Evolutionary conservation across 164 flowering plant species (phyloP).

Genomic region (Magnolia officinalis): DNA sequence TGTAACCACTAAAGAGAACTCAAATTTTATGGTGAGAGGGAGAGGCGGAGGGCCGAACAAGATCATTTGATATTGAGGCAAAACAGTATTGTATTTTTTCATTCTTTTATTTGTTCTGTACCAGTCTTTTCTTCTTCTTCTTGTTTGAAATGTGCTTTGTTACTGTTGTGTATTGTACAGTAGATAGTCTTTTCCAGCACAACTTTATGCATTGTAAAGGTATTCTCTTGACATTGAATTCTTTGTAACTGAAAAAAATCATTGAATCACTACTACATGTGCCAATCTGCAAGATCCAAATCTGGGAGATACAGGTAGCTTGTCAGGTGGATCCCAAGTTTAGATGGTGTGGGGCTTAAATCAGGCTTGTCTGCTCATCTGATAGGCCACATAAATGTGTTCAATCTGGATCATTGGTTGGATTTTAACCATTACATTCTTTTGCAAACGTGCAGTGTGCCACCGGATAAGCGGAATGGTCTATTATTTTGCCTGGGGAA

Average conservation of each 20-base stretch:
- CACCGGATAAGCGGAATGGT: too few relatives aligned
- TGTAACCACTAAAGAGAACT: neutral
- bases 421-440: too few relatives aligned
- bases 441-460: too few relatives aligned
- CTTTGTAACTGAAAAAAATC: neutral
- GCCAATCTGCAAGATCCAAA: too few relatives aligned
- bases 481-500: too few relatives aligned
- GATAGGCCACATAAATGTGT: too few relatives aligned
- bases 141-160: neutral
- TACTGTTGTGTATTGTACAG: constrained; percentile 5
- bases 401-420: too few relatives aligned
- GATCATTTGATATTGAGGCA: neutral
- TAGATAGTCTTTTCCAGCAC: constrained; percentile 5
- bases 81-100: neutral
- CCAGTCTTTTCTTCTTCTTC: neutral
- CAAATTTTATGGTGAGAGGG: neutral
- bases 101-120: constrained; percentile 3
- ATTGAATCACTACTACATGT: neutral
- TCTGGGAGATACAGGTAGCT: too few relatives aligned
- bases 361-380: too few relatives aligned
- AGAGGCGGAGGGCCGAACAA: neutral
- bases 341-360: too few relatives aligned
- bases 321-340: too few relatives aligned
- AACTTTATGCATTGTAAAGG: constrained; percentile 3
- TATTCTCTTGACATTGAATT: constrained; percentile 3